Evolutionary conservation across 768 basidiomycete species (phyloP).

Genomic region (Tricholoma sp.): DNA sequence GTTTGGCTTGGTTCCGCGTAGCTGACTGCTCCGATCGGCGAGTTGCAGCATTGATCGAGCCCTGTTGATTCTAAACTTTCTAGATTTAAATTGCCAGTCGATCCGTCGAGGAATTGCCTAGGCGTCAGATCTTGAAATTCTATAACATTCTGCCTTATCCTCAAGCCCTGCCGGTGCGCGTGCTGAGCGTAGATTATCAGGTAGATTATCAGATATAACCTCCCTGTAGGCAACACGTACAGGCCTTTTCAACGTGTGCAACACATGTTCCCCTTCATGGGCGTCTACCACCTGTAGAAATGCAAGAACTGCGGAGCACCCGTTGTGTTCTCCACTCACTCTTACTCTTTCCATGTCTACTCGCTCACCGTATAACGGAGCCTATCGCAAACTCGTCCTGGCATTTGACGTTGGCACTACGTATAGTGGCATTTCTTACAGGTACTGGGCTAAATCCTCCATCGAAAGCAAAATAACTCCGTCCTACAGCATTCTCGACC

Average conservation of each 20-base stretch:
- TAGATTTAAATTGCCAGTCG: no score
- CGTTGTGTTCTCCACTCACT: background rate
- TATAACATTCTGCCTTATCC: no score
- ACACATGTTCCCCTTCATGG: background rate
- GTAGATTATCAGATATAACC: background rate
- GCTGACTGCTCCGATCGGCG: no score
- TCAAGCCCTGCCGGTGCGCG: no score
- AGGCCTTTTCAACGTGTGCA: background rate
- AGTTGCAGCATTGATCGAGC: no score
- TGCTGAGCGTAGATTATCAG: background rate
- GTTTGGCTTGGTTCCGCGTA: no score
- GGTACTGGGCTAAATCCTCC: constrained; percentile 6
- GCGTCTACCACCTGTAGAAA: background rate
- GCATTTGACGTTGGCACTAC: constrained; percentile 49
- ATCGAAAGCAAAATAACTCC: background rate
- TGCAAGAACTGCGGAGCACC: background rate
- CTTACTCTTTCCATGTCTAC: constrained; percentile 5
- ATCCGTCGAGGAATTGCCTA: no score
- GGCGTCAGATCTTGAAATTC: background rate
- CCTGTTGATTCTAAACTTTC: no score
- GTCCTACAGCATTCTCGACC: constrained; percentile 26
- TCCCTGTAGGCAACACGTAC: background rate
- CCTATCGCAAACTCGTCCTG: constrained; percentile 35
- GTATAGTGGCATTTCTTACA: constrained; percentile 42
- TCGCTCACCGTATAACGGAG: constrained; percentile 33